Percentiles rank a stretch among this genome's conserved stretches.
These are phyloP conservation scores for Populus davidiana DNA, from an alignment of 345 rosid genomes.

Conservation along the genomic window DNA sequence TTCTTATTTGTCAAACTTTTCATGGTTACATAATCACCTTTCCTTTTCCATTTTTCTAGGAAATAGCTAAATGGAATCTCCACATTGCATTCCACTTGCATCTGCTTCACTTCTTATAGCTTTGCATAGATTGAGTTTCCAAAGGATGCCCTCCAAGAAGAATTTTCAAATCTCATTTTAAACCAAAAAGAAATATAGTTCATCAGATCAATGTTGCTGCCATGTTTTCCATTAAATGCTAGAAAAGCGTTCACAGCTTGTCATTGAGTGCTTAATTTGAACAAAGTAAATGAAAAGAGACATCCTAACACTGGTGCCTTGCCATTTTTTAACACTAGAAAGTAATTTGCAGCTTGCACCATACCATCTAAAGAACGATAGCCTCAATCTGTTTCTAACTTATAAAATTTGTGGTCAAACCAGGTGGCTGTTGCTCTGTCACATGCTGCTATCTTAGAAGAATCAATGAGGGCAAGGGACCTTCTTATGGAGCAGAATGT, in stretches of 20 bases:
- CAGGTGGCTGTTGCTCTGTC: slow-evolving; percentile 99
- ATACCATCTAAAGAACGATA: neutral
- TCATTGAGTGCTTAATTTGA: neutral
- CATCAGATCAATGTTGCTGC: neutral
- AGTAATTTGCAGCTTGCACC: neutral
- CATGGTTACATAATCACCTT: neutral
- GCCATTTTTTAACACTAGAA: no score
- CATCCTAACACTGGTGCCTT: neutral
- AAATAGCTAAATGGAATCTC: neutral
- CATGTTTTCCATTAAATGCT: neutral
- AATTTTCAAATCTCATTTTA: neutral
- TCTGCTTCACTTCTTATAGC: neutral
- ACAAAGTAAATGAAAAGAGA: neutral
- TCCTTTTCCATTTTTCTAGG: neutral
- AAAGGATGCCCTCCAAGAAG: neutral
- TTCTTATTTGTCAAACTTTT: neutral
- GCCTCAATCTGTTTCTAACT: neutral
- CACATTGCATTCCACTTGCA: neutral
- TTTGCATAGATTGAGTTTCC: neutral
- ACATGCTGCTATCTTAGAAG: slow-evolving; percentile 96
- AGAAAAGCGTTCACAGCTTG: neutral
- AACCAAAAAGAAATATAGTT: neutral
- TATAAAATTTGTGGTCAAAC: slow-evolving; percentile 10
- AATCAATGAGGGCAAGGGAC: slow-evolving; percentile 97
- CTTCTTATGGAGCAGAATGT: slow-evolving; percentile 96